These are phyloP conservation scores for Wallacemonas sp. DNA, from an alignment of 208 protist genomes.

Conservation along the genomic window DNA sequence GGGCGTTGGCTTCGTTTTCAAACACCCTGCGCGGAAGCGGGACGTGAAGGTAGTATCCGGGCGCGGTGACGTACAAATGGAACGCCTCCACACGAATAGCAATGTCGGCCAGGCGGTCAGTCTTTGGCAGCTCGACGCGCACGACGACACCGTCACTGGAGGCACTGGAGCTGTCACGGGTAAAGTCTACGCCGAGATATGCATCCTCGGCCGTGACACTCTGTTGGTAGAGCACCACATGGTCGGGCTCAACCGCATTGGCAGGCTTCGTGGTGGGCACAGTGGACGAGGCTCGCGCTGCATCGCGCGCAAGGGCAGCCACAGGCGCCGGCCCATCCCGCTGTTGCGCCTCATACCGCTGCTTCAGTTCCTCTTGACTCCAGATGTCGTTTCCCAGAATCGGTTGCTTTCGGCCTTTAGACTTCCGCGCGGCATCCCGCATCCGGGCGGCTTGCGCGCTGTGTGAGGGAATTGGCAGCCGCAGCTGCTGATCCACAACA, in stretches of 20 bases:
- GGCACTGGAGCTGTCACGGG: slow-evolving; percentile 45
- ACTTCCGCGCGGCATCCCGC: slow-evolving; percentile 26
- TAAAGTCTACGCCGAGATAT: slow-evolving; percentile 82
- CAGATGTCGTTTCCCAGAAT: slow-evolving; percentile 80
- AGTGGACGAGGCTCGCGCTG: slow-evolving; percentile 13
- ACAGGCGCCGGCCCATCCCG: not conserved
- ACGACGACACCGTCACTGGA: slow-evolving; percentile 75
- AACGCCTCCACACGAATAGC: slow-evolving; percentile 66
- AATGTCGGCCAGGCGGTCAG: slow-evolving; percentile 37
- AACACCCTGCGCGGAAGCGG: slow-evolving; percentile 63
- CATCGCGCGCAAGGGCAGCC: slow-evolving; percentile 2
- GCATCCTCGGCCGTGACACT: slow-evolving; percentile 79
- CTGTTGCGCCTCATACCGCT: slow-evolving; percentile 10
- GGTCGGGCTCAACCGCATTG: slow-evolving; percentile 44
- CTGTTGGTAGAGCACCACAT: slow-evolving; percentile 84
- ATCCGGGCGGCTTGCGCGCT: slow-evolving; percentile 46
- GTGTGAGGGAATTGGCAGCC: slow-evolving; percentile 67
- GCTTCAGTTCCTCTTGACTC: slow-evolving; percentile 73
- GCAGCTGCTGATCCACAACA: slow-evolving; percentile 74
- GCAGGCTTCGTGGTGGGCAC: slow-evolving; percentile 17
- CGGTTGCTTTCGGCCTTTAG: not conserved
- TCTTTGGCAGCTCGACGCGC: slow-evolving; percentile 68
- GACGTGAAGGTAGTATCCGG: slow-evolving; percentile 67
- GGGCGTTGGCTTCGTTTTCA: slow-evolving; percentile 49
- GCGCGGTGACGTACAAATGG: slow-evolving; percentile 51